Conservation (phyloP, 2,329 filamentous ascomycete genomes). For the Claviceps digitariae region DNA sequence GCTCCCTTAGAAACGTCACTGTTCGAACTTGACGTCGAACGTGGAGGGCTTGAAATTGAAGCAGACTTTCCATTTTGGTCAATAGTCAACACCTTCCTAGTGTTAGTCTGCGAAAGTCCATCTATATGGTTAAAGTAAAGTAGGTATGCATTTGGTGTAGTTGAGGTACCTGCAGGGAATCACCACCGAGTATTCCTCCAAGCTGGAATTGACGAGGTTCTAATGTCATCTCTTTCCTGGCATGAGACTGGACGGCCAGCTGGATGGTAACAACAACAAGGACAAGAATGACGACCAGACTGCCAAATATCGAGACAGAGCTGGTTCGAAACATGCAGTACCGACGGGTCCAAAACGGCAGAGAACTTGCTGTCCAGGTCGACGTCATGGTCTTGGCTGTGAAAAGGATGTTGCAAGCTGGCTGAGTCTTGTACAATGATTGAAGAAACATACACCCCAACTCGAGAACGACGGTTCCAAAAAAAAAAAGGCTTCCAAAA, state of each 20-base stretch:
- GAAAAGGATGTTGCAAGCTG: neutral
- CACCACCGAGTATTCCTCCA: slow-evolving; percentile 8
- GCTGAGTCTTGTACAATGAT: neutral
- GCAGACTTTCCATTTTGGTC: neutral
- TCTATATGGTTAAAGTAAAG: too few relatives aligned
- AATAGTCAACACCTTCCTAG: neutral
- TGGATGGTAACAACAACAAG: slow-evolving; percentile 5
- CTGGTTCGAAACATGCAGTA: neutral
- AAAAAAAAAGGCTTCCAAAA: slow-evolving; percentile 3
- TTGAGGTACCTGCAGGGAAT: slow-evolving; percentile 7
- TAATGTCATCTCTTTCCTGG: neutral
- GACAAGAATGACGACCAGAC: slow-evolving; percentile 4
- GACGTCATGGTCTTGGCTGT: neutral
- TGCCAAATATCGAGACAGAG: neutral
- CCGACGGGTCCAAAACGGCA: neutral
- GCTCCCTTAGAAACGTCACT: neutral
- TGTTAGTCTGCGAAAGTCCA: neutral
- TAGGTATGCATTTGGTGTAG: neutral
- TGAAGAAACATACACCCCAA: slow-evolving; percentile 13
- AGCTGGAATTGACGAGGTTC: slow-evolving; percentile 14
- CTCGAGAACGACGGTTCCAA: slow-evolving; percentile 12
- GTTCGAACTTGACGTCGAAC: neutral
- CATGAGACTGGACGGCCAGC: neutral
- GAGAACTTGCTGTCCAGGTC: neutral
- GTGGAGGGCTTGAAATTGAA: neutral